Base-by-base conservation (phyloP, 352 stramenopile genomes). In the Phytopythium chamaehyphon region DNA sequence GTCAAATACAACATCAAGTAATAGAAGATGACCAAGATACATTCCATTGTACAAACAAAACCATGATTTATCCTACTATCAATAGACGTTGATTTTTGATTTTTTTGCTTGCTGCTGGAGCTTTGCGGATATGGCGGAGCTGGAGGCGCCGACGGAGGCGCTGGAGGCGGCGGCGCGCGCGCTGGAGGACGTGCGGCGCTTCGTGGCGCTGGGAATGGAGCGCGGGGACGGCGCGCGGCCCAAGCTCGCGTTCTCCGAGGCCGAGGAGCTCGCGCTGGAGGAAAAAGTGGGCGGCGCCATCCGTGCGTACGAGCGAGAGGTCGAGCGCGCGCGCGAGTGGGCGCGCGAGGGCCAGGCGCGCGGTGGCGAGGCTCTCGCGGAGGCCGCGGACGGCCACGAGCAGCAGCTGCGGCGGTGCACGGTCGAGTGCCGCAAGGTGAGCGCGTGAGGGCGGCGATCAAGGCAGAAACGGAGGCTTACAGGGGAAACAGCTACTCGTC, bases 221-320 rank as follows among this genome's bases (percentile, higher is more conserved):
- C 49, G 57, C 62, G 0, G 55, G 55, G 12, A 39, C 47, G 2
- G n/a, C 22, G 9, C 21, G 15, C 23, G 42, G 43, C 55, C 50
- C 75, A 40, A 51, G 37, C 51, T 88, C 16, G 57, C 40, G 10
- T 92, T 83, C 52, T 82, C 74, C 0, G 54, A 47, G 4, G 68
- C 76, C 24, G 82, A 92, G 45, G 82, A 92, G 58, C 71, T 80
- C 54, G 49, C 47, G 22, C 56, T 89, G 7, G 76, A 89, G 51
- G 73, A 84, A 45, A 69, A 72, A 31, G 62, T 90, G 44, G 80
- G 62, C 52, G 76, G 70, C 16, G 64, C 62, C 12, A 64, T 87
- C 28, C 44, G 55, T 19, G 42, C 61, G 35, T 73, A 74, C 38
- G 57, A 65, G 40, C 59, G 61, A 16, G 71, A 67, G 19, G 15